Evolutionary conservation across 2,329 filamentous ascomycete genomes (phyloP).

Genomic region (Neofusicoccum sp.): DNA sequence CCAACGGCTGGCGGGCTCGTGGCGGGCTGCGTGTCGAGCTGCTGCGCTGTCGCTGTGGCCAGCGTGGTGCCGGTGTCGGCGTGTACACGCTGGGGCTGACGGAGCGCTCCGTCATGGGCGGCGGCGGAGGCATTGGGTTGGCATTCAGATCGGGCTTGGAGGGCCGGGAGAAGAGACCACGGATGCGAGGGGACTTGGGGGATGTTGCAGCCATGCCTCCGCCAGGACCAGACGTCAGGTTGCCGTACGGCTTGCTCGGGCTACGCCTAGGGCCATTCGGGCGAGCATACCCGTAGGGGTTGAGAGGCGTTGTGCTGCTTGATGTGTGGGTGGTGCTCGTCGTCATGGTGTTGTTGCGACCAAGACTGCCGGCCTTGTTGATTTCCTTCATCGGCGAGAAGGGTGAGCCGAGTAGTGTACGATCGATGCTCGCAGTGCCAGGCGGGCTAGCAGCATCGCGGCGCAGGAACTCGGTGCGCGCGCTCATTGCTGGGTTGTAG

Average conservation of each 20-base stretch:
- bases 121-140: not conserved
- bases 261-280: not conserved
- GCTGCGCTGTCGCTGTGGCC: not conserved
- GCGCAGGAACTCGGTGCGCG: conserved; percentile 38
- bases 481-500: conserved; percentile 35
- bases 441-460: conserved; percentile 29
- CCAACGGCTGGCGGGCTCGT: not conserved
- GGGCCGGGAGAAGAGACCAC: not conserved
- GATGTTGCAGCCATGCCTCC: conserved; percentile 14
- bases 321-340: conserved; percentile 1
- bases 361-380: conserved; percentile 25
- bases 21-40: conserved; percentile 1
- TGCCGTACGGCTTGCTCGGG: conserved; percentile 15
- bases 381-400: conserved; percentile 23
- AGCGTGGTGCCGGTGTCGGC: conserved; percentile 5
- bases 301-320: conserved; percentile 3
- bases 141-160: not conserved
- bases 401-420: conserved; percentile 26
- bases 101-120: not conserved
- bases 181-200: conserved; percentile 9
- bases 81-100: conserved; percentile 11
- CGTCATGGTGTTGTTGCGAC: conserved; percentile 28
- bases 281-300: conserved; percentile 6
- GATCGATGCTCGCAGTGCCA: conserved; percentile 28
- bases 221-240: conserved; percentile 3